phyloP scores from a whole-genome alignment of 1,139 yeast genomes.

The Taphrina communis region DNA sequence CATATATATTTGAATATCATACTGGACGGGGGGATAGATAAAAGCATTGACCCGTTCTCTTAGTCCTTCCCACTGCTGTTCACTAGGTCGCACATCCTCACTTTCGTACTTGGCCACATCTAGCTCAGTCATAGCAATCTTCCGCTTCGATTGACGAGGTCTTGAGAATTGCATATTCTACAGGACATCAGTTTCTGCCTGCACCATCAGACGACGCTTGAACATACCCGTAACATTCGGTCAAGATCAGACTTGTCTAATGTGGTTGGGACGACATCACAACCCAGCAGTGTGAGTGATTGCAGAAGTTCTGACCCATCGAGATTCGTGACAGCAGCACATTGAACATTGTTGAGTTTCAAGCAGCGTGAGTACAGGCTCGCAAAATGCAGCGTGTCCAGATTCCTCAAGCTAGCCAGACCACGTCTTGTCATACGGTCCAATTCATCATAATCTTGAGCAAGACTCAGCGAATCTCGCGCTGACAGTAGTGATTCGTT shows the following conservation, averaged over 20 bases:
- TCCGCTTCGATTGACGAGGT: not conserved
- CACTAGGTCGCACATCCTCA: constrained; percentile 3
- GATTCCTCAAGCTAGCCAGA: not conserved
- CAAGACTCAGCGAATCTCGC: not conserved
- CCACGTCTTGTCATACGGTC: not conserved
- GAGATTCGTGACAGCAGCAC: not conserved
- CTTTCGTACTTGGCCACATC: constrained; percentile 16
- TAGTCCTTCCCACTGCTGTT: constrained; percentile 19
- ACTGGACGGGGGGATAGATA: not conserved
- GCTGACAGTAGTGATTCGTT: not conserved
- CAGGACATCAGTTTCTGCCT: not conserved
- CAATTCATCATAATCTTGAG: not conserved
- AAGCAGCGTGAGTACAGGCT: not conserved
- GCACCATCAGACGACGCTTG: not conserved
- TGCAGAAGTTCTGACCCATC: not conserved
- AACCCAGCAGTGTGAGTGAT: not conserved
- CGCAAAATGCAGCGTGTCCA: not conserved
- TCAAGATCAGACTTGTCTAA: not conserved
- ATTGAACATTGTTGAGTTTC: not conserved
- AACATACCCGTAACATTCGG: not conserved
- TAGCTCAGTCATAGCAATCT: not conserved
- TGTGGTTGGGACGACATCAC: not conserved
- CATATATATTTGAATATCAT: not conserved
- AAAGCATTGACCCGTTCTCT: not conserved
- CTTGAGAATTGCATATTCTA: not conserved